Evolutionary conservation across 2,329 filamentous ascomycete species (phyloP), one percentile per base, ranked within the genome.

Genomic region (Epichloe glyceriae): DNA sequence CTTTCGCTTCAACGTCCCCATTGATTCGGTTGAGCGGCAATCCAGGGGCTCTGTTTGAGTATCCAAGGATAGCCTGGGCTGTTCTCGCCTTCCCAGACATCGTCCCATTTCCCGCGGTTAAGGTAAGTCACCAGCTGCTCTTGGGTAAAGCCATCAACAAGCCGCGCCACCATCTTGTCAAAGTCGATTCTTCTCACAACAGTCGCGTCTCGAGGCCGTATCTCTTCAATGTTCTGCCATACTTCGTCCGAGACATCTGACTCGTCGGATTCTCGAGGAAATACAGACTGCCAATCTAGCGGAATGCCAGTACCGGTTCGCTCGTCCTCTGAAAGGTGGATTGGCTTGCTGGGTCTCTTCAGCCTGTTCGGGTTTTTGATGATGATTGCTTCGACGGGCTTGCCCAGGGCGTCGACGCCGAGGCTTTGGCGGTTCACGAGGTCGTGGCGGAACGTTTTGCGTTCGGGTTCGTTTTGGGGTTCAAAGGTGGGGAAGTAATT

Each of bases 121-220:
- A 73, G 57, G 52, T 80, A 81, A 2, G 59, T 56, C 8, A 51
- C 52, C 17, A 81, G 63, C 55, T 80, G 77, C 0, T 56, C 37
- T 0, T 52, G 58, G 0, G 73, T 73, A 57, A 80, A 80, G 7
- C 76, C 73, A 0, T 65, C 55, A 12, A 61, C 45, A 5, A 80
- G 62, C 3, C 58, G 54, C 1, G 62, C 52, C 26, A 66, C 57
- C 14, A 80, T 58, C 12, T 64, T 62, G 3, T 65, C 59, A 49
- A 76, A 78, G 6, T 74, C 67, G 0, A 59, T 62, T 35, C 62
- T 57, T 1, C 64, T 58, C 4, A 80, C 51, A 8, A 67, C 57
- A 1, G 53, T 65, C 22, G 66, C 66, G 5, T 68, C 65, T 1
- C 50, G 52, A 1, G 77, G 78, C 38, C 68, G 67, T 35, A 80